A percentile compares a stretch with the other conserved stretches of the same genome.
Evolutionary conservation across 2,329 filamentous ascomycete species (phyloP).

Genomic region (Cladosporium sp.): DNA sequence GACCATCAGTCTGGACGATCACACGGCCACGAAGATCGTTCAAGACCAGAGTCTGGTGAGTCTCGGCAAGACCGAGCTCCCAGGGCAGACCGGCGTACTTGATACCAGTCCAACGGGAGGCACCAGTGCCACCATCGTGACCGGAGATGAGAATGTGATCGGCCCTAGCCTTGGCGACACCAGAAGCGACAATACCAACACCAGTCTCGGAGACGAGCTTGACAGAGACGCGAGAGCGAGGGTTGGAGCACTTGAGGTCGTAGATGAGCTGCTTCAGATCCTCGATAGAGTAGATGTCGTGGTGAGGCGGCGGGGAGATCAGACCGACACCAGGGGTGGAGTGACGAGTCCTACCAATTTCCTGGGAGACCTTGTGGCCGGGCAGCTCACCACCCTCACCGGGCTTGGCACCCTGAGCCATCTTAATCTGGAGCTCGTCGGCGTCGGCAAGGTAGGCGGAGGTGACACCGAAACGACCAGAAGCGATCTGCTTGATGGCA

Average conservation of each 20-base stretch:
- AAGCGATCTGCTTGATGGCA: conserved; percentile 95
- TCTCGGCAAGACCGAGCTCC: conserved; percentile 95
- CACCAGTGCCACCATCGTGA: conserved; percentile 94
- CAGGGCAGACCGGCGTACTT: conserved; percentile 96
- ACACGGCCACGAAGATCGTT: conserved; percentile 95
- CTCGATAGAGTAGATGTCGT: conserved; percentile 98
- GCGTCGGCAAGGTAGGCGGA: conserved; percentile 91
- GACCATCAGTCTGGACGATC: conserved; percentile 92
- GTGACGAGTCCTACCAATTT: conserved; percentile 90
- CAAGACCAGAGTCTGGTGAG: conserved; percentile 89
- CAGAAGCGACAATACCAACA: conserved; percentile 94
- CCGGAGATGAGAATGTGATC: conserved; percentile 96
- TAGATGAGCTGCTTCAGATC: conserved; percentile 98
- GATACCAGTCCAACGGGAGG: conserved; percentile 96
- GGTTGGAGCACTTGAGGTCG: conserved; percentile 94
- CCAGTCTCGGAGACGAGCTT: conserved; percentile 97
- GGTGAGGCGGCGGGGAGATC: conserved; percentile 91
- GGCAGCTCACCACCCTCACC: conserved; percentile 96
- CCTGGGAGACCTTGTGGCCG: conserved; percentile 91
- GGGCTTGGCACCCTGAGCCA: conserved; percentile 97
- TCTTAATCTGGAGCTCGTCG: conserved; percentile 97
- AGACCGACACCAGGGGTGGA: conserved; percentile 94
- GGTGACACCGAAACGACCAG: conserved; percentile 92
- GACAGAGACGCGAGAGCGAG: conserved; percentile 85
- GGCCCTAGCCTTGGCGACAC: conserved; percentile 95